Base-by-base conservation (phyloP, 2,329 filamentous ascomycete species). In the Lasiodiplodia gonubiensis region DNA sequence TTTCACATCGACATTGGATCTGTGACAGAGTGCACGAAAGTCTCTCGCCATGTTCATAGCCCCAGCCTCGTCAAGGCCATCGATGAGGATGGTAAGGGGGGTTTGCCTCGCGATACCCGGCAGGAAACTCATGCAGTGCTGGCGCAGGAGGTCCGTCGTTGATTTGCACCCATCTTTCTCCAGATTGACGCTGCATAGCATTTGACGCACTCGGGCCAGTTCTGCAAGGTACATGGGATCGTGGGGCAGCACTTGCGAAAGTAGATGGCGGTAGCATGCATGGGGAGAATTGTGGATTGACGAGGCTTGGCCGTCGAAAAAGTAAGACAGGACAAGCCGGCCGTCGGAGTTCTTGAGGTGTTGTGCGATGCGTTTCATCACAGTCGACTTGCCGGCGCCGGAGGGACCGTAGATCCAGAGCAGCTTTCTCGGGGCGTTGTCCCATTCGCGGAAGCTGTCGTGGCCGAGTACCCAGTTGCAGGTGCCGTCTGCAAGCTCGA, bases 361-460 rank as follows among this genome's bases (percentile, higher is more conserved):
- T 8, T 54, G 52, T 21, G 30, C 14, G n/a, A 54, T 54, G 52
- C 52, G 52, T 27, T 54, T 35, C 52, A 54, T 54, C 27, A 37
- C 52, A 21, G 23, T 8, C 14, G 52, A 54, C 14, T 54, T 54
- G 52, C 52, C 52, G 6, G 52, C 27, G 16, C 52, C 52, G 30
- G 27, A 18, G 16, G 30, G 16, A 12, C 52, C 52, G 30, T 18
- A 4, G 18, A 54, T 33, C 16, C 30, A 35, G 25, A 54, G 30
- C 2, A 54, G 30, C 27, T 54, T 54, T 30, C 27, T 7, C 8
- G 52, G 30, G 14, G 27, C 33, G 16, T 18, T n/a, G 2, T 21
- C 27, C 52, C 52, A 54, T 12, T 35, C 18, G 27, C 30, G 27
- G 52, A 54, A 54, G 52, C 27, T 3, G 5, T 54, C 27, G 10